Evolutionary conservation across 2,329 filamentous ascomycete species (phyloP).

Genomic region (Leptosphaerulina australis): DNA sequence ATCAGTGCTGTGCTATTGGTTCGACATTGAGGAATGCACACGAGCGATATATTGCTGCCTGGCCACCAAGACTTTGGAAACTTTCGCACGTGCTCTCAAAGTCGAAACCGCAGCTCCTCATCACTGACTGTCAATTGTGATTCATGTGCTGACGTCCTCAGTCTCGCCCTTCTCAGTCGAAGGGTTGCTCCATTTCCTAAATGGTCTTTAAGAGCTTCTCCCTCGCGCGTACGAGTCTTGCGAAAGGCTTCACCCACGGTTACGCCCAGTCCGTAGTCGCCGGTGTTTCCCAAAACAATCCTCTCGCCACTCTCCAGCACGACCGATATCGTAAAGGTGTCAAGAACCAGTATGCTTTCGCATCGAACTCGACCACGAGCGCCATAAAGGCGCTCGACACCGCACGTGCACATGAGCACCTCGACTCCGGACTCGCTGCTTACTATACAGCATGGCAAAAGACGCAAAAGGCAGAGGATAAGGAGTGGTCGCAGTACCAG

Average conservation of each 20-base stretch:
- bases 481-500: conserved; percentile 91
- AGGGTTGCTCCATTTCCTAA: conserved; percentile 76
- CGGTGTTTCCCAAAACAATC: conserved; percentile 69
- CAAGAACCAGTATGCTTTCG: conserved; percentile 78
- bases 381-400: conserved; percentile 43
- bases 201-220: conserved; percentile 78
- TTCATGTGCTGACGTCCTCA: conserved; percentile 35
- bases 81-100: not conserved
- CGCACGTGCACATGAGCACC: conserved; percentile 37
- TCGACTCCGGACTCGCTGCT: conserved; percentile 72
- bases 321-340: conserved; percentile 56
- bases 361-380: conserved; percentile 52
- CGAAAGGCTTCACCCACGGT: conserved; percentile 95
- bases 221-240: conserved; percentile 96
- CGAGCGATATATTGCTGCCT: conserved; percentile 30
- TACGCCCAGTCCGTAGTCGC: conserved; percentile 98
- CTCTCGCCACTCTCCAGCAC: conserved; percentile 59
- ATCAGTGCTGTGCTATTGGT: conserved; percentile 7
- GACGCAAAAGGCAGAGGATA: conserved; percentile 72
- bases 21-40: conserved; percentile 12
- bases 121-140: conserved; percentile 3
- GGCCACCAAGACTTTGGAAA: conserved; percentile 14
- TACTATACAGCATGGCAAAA: conserved; percentile 92
- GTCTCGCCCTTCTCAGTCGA: conserved; percentile 61
- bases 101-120: not conserved